Evolutionary conservation across 306 rosid genomes (phyloP), one percentile per base, ranked within the genome.

Genomic region (Luffa acutangula): DNA sequence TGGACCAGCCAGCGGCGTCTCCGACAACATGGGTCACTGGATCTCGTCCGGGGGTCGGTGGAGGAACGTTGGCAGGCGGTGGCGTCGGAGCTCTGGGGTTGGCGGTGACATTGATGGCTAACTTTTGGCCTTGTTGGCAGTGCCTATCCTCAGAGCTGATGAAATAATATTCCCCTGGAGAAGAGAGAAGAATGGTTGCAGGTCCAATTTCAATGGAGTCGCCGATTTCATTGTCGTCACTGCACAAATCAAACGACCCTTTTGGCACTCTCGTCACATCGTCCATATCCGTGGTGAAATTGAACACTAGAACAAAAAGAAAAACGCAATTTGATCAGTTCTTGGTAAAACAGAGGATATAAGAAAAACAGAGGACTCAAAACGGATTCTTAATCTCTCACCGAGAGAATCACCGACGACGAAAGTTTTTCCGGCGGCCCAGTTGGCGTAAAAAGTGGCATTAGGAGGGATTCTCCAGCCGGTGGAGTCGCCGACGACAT

Each of bases 21-120:
- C 91, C 93, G 21, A 89, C 91, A 2, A 84, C 79, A 57, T 81
- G 83, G 31, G 2, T 54, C 15, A 63, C 84, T 1, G 79, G 78
- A 39, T 84, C 87, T 6, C 54, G n/a, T 5, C n/a, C 18, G 7
- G 65, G 49, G 7, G 48, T 7, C 18, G 7, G 65, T 11, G 60
- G 31, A 51, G 79, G 65, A 53, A 34, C 33, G 64, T 34, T 75
- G 45, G 65, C 8, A 41, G 79, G 9, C 2, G 57, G 54, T 21
- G 60, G 60, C 62, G 78, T 13, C 21, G 21, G 45, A 64, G 48
- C 5, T 65, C 73, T 3, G 17, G 78, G 20, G 78, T 43, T 45
- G 48, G 73, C 73, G 36, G 75, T 18, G 52, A 67, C 75, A 1
- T 67, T 67, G 7, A 67, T 67, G 15, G 75, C 75, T n/a, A 67